These are phyloP conservation scores for Rhodosporidiobolus sp. DNA, from an alignment of 768 basidiomycete species.

Conservation along the genomic window DNA sequence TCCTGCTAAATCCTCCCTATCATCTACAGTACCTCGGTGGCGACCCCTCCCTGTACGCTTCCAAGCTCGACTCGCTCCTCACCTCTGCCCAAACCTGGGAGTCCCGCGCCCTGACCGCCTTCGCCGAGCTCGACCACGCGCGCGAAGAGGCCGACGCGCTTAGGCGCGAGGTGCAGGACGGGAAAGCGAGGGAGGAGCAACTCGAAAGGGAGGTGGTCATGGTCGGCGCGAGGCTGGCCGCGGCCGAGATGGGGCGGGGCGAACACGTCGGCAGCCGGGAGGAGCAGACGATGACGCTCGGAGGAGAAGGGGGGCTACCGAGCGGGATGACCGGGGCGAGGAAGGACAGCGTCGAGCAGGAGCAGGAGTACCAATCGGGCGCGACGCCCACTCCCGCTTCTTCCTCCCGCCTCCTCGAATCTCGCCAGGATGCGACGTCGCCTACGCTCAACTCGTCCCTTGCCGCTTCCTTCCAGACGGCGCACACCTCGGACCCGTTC, in stretches of 20 bases:
- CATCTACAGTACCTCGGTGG: conserved; percentile 9
- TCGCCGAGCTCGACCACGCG: not conserved
- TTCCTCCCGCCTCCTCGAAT: too few species aligned
- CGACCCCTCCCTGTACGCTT: conserved; percentile 3
- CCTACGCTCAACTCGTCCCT: not conserved
- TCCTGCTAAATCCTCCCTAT: fast-evolving
- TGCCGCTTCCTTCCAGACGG: not conserved
- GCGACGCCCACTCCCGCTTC: too few species aligned
- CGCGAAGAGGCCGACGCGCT: conserved; percentile 5
- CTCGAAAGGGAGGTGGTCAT: conserved; percentile 13
- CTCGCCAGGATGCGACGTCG: too few species aligned
- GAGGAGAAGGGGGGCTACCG: not conserved
- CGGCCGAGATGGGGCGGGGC: not conserved
- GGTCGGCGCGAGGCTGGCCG: conserved; percentile 7
- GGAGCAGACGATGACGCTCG: not conserved
- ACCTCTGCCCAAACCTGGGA: conserved; percentile 10
- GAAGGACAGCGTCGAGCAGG: too few species aligned
- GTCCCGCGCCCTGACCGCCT: conserved; percentile 3
- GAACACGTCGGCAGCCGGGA: not conserved
- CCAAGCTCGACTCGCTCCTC: conserved; percentile 18
- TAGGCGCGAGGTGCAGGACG: not conserved
- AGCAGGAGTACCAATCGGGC: too few species aligned
- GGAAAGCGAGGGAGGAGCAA: not conserved
- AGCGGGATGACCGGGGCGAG: not conserved
- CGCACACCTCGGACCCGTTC: too few species aligned